These are phyloP conservation scores for Huiozyma sinensis DNA, from an alignment of 805 yeast genomes.

Conservation along the genomic window DNA sequence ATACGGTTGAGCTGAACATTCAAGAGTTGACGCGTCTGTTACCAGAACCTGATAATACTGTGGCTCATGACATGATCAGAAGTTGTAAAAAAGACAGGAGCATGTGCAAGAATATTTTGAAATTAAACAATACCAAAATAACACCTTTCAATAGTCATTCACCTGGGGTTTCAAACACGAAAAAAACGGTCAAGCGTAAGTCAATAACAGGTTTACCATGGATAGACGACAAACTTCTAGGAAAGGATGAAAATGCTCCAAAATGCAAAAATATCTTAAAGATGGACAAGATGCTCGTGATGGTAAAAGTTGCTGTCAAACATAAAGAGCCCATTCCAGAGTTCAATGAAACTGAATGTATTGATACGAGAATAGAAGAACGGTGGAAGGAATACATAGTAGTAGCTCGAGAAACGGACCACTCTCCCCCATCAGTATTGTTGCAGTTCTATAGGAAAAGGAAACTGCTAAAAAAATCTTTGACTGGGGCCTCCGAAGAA, in stretches of 20 bases:
- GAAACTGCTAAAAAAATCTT: constrained; percentile 21
- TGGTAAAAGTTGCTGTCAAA: constrained; percentile 35
- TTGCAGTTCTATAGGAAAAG: constrained; percentile 52
- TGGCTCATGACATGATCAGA: too few relatives aligned
- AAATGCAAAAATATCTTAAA: constrained; percentile 39
- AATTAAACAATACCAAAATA: too few relatives aligned
- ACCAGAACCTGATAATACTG: too few relatives aligned
- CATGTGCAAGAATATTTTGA: too few relatives aligned
- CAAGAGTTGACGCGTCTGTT: too few relatives aligned
- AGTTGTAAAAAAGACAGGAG: too few relatives aligned
- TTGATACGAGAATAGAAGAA: constrained; percentile 48
- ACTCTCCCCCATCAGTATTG: constrained; percentile 39
- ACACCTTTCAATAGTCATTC: neutral
- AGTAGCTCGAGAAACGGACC: constrained; percentile 56
- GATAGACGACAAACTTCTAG: neutral
- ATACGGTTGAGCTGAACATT: too few relatives aligned
- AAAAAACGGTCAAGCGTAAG: neutral
- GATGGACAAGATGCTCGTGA: constrained; percentile 58
- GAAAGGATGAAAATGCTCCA: constrained; percentile 2
- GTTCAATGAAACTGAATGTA: constrained; percentile 40
- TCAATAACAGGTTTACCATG: too few relatives aligned
- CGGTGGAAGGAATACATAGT: constrained; percentile 75
- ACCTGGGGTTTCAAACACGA: neutral
- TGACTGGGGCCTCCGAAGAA: neutral
- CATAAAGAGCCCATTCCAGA: constrained; percentile 23